Evolutionary conservation across 2,329 filamentous ascomycete species (phyloP), one percentile per base, ranked within the genome.

Genomic region (Metarhizium guizhouense): DNA sequence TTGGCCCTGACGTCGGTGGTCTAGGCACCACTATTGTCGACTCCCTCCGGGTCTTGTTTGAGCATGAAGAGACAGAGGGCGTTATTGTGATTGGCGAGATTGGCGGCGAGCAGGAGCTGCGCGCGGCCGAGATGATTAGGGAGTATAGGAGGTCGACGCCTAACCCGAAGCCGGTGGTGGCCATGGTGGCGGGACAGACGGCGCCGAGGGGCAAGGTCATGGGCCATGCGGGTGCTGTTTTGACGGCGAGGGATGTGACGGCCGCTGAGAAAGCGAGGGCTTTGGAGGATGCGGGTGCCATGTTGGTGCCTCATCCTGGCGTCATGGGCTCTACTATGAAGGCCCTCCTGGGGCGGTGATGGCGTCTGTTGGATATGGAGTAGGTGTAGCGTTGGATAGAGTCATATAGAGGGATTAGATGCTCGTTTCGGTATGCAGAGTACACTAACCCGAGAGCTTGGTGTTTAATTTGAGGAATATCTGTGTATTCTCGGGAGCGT

Each of bases 71-170:
- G 56, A 90, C 87, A 0, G 77, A 87, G 59, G 86, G 83, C 3
- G 87, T 90, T 32, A 82, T 90, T 14, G 69, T 90, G 14, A 83
- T 89, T 25, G 87, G 87, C 4, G 87, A 90, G 65, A 79, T 90
- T 57, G 87, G 87, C 11, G 86, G 87, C 1, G 80, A 79, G 18
- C 82, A 84, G 3, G 87, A 90, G 67, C 75, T 87, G 43, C 80
- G 84, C 63, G 87, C 87, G 13, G 88, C 87, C 0, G 83, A 87
- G 18, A 84, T 85, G 75, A 88, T 90, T 58, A 75, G 69, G 52
- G 79, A 84, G n/a, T 88, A 90, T 65, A 76, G 73, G 11, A 76
- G 72, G 54, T 75, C 81, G 7, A 75, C 72, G 3, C 60, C 71
- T 6, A 78, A 82, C 52, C 84, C 85, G 0, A 90, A 90, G 75